Percentiles rank a stretch among this genome's conserved stretches.
phyloP scores from a whole-genome alignment of 1,284 basidiomycete genomes.

The Sanghuangporus baumii region DNA sequence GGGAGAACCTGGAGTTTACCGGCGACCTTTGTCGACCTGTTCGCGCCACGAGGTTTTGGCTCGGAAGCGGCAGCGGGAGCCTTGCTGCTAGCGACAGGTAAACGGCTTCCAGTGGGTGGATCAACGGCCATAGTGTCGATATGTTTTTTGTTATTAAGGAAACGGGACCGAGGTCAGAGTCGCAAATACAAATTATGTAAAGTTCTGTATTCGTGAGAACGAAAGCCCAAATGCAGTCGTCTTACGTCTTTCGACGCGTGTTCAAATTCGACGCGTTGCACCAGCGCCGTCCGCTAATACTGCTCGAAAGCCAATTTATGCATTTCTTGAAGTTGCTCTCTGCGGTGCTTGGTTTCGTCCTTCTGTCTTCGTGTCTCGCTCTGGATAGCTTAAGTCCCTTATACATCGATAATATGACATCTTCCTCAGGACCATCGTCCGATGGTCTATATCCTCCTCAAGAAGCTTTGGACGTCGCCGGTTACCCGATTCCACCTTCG shows the following conservation, averaged over 20 bases:
- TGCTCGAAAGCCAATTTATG: too few species aligned
- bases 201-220: too few species aligned
- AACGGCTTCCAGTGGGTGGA: conserved; percentile 6
- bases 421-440: background rate
- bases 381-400: background rate
- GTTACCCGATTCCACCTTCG: conserved; percentile 52
- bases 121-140: conserved; percentile 11
- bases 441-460: conserved; percentile 23
- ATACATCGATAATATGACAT: background rate
- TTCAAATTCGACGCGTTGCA: too few species aligned
- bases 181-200: background rate
- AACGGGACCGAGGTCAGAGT: conserved; percentile 30
- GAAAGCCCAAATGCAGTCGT: too few species aligned
- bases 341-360: too few species aligned
- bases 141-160: conserved; percentile 23
- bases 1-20: conserved; percentile 92
- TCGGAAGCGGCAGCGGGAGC: conserved; percentile 24
- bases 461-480: conserved; percentile 50
- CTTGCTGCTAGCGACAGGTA: background rate
- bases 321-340: too few species aligned
- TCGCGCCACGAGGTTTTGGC: conserved; percentile 62
- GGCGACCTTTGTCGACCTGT: conserved; percentile 82
- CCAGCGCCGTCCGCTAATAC: too few species aligned
- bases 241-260: too few species aligned
- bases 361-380: background rate